A percentile compares a stretch with the other conserved stretches of the same genome.
Evolutionary conservation across 2,329 filamentous ascomycete species (phyloP).

Genomic region (Nemania serpens): DNA sequence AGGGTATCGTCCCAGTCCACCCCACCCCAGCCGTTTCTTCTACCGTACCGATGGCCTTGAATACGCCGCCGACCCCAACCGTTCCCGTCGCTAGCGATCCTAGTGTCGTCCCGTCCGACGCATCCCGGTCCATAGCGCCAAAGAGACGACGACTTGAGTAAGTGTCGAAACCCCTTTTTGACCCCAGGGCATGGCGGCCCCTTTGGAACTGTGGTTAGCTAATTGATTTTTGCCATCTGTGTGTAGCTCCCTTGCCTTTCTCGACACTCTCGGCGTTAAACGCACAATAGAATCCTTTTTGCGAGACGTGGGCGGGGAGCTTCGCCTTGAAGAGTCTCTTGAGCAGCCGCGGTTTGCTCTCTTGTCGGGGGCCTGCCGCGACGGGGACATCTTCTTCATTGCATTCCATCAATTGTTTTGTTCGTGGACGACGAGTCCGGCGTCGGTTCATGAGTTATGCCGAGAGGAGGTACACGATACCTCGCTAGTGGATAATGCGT

Average conservation of each 20-base stretch:
- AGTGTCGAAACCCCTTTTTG: slow-evolving; percentile 16
- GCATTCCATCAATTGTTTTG: slow-evolving; percentile 69
- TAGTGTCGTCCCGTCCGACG: slow-evolving; percentile 10
- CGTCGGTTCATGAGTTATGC: slow-evolving; percentile 44
- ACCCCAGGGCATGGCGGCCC: slow-evolving; percentile 1
- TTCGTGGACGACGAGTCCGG: slow-evolving; percentile 51
- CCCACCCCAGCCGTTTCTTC: slow-evolving; percentile 17
- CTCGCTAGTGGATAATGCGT: slow-evolving; percentile 40
- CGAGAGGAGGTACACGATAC: slow-evolving; percentile 36
- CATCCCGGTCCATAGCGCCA: slow-evolving; percentile 20
- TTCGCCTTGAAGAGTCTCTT: slow-evolving; percentile 37
- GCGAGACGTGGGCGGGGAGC: slow-evolving; percentile 24
- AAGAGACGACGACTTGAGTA: slow-evolving; percentile 39
- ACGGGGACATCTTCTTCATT: slow-evolving; percentile 66
- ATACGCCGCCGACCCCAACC: slow-evolving; percentile 36
- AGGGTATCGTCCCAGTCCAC: slow-evolving; percentile 20
- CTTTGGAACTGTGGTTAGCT: neutral
- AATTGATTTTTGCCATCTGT: slow-evolving; percentile 21
- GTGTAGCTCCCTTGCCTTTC: slow-evolving; percentile 25
- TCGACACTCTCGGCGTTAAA: slow-evolving; percentile 26
- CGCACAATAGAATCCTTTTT: slow-evolving; percentile 22
- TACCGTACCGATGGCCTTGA: slow-evolving; percentile 31
- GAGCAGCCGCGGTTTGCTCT: slow-evolving; percentile 58
- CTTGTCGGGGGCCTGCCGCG: slow-evolving; percentile 59
- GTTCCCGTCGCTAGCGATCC: slow-evolving; percentile 18